phyloP scores from a whole-genome alignment of 352 stramenopile species.

The Pythium apleroticum region DNA sequence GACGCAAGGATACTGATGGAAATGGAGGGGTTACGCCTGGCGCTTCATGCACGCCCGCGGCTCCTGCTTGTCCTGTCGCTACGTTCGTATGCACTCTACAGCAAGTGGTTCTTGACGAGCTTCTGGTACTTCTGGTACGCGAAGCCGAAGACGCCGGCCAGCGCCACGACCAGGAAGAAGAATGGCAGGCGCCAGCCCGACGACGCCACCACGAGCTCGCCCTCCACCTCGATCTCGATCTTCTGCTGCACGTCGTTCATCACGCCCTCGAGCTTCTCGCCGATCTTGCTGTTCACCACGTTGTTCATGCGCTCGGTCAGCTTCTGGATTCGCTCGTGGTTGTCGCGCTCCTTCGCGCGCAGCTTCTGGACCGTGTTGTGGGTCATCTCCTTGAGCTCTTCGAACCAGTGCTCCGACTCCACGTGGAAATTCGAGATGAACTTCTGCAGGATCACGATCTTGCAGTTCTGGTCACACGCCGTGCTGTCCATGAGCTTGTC shows the following conservation, averaged over 20 bases:
- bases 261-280: conserved; percentile 61
- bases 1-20: background rate
- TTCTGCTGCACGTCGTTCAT: conserved; percentile 61
- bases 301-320: conserved; percentile 70
- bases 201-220: conserved; percentile 58
- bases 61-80: background rate
- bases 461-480: conserved; percentile 77
- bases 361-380: conserved; percentile 76
- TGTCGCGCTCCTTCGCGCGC: conserved; percentile 65
- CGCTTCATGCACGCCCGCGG: background rate
- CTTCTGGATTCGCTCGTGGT: conserved; percentile 68
- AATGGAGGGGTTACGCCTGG: background rate
- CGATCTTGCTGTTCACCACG: conserved; percentile 76
- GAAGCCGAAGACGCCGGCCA: conserved; percentile 53
- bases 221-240: conserved; percentile 68
- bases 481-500: conserved; percentile 52
- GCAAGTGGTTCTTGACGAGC: conserved; percentile 81
- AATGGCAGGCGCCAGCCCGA: conserved; percentile 79
- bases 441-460: conserved; percentile 80
- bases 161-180: conserved; percentile 69
- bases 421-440: conserved; percentile 80
- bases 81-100: conserved; percentile 38
- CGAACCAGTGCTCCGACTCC: conserved; percentile 83
- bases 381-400: conserved; percentile 77
- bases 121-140: conserved; percentile 89